These are phyloP conservation scores for Colletotrichum godetiae DNA, from an alignment of 2,329 filamentous ascomycete genomes.

Conservation along the genomic window DNA sequence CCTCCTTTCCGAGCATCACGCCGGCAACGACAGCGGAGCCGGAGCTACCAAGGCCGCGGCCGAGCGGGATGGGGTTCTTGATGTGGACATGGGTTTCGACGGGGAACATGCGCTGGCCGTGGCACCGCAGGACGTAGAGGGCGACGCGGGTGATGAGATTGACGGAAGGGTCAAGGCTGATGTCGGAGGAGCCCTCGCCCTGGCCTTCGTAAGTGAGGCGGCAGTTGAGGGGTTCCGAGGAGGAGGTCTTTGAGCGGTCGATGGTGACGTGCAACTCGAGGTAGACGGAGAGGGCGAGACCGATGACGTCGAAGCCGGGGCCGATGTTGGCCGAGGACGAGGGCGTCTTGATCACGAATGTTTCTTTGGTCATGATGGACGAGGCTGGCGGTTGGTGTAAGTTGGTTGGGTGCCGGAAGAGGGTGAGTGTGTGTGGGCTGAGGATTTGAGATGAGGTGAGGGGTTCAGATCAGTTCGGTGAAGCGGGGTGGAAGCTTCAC, in stretches of 20 bases:
- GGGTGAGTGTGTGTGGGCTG: neutral
- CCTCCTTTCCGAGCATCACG: constrained; percentile 91
- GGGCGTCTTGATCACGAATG: constrained; percentile 81
- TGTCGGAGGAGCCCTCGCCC: constrained; percentile 76
- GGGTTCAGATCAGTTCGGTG: neutral
- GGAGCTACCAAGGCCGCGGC: constrained; percentile 92
- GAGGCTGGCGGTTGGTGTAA: constrained; percentile 21
- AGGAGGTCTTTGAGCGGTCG: constrained; percentile 65
- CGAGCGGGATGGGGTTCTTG: constrained; percentile 93
- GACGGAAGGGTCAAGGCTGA: constrained; percentile 83
- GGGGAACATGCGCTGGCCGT: constrained; percentile 87
- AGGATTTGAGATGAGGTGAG: neutral
- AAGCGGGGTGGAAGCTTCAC: neutral
- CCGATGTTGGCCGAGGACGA: constrained; percentile 98
- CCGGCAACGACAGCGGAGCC: constrained; percentile 96
- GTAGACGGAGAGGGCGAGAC: constrained; percentile 92
- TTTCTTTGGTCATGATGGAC: constrained; percentile 56
- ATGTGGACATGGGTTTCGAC: constrained; percentile 91
- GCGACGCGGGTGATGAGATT: constrained; percentile 96
- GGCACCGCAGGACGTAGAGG: constrained; percentile 93
- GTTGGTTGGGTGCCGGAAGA: neutral
- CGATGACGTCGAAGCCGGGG: constrained; percentile 97
- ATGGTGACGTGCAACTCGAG: constrained; percentile 89
- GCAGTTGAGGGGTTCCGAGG: constrained; percentile 81
- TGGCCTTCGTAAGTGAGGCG: constrained; percentile 90